phyloP scores from a whole-genome alignment of 2,329 filamentous ascomycete species.

The Fusarium sp. region DNA sequence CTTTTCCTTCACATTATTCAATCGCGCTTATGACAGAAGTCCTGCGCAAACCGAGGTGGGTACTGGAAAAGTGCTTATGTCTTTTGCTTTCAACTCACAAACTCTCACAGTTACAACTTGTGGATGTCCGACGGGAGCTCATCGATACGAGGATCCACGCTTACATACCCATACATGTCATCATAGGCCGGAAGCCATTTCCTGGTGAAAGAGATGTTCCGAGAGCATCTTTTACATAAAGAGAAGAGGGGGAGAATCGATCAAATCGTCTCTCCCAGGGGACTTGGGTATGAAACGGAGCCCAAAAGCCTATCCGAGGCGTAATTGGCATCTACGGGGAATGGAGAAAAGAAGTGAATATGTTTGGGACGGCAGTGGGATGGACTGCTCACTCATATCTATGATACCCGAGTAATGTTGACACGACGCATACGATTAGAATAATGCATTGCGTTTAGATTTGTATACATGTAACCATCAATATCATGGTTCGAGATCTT shows the following conservation, averaged over 20 bases:
- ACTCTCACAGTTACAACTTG: slow-evolving; percentile 58
- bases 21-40: slow-evolving; percentile 56
- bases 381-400: slow-evolving; percentile 28
- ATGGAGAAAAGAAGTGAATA: slow-evolving; percentile 4
- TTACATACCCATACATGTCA: slow-evolving; percentile 63
- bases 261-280: background rate
- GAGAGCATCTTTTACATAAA: slow-evolving; percentile 25
- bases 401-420: slow-evolving; percentile 46
- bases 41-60: slow-evolving; percentile 64
- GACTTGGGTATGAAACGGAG: background rate
- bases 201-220: slow-evolving; percentile 48
- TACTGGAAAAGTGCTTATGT: background rate
- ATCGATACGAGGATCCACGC: slow-evolving; percentile 61
- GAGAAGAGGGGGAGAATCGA: background rate
- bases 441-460: slow-evolving; percentile 25
- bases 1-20: slow-evolving; percentile 58
- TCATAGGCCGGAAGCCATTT: slow-evolving; percentile 64
- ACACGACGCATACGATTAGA: slow-evolving; percentile 44
- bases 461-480: slow-evolving; percentile 1
- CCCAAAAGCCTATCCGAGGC: background rate
- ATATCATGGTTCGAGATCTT: background rate
- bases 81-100: slow-evolving; percentile 21
- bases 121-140: slow-evolving; percentile 63
- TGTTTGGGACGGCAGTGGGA: slow-evolving; percentile 13
- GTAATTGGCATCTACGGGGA: slow-evolving; percentile 2